phyloP scores from a whole-genome alignment of 2,329 filamentous ascomycete genomes.

The Fusarium sp. region DNA sequence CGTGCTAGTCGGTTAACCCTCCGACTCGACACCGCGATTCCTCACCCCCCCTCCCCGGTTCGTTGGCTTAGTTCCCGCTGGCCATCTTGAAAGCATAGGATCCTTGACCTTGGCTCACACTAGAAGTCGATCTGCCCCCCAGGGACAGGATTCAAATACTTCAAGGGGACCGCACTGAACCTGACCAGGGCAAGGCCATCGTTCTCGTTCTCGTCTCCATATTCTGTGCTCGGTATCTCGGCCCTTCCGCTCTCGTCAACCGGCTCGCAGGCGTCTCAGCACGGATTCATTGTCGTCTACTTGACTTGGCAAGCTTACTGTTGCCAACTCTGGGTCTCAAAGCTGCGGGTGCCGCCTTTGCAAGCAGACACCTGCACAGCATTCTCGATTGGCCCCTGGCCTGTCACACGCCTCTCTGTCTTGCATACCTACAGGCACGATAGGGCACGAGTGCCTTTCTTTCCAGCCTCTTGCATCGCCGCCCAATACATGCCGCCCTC shows the following conservation, averaged over 20 bases:
- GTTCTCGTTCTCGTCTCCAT: slow-evolving; percentile 13
- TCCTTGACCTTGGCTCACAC: slow-evolving; percentile 38
- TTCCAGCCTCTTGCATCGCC: slow-evolving; percentile 22
- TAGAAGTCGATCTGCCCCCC: slow-evolving; percentile 41
- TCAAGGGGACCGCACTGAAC: slow-evolving; percentile 35
- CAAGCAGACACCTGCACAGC: slow-evolving; percentile 9
- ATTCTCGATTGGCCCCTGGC: slow-evolving; percentile 20
- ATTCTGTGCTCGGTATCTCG: slow-evolving; percentile 3
- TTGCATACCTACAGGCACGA: slow-evolving; percentile 28
- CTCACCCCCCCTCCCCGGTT: slow-evolving; percentile 42
- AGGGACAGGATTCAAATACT: slow-evolving; percentile 43
- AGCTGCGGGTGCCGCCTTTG: slow-evolving; percentile 11
- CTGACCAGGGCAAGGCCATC: slow-evolving; percentile 12
- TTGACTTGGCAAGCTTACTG: neutral
- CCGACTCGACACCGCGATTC: slow-evolving; percentile 29
- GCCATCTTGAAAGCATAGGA: slow-evolving; percentile 40
- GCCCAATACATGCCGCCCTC: slow-evolving; percentile 12
- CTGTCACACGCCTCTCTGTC: slow-evolving; percentile 19
- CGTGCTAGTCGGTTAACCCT: slow-evolving; percentile 38
- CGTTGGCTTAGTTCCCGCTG: slow-evolving; percentile 42
- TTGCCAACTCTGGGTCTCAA: neutral
- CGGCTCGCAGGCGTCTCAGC: neutral
- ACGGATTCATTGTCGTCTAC: neutral
- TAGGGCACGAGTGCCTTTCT: slow-evolving; percentile 24
- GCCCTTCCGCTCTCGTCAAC: neutral